phyloP scores from a whole-genome alignment of 371 early-diverging fungal species.

The Mucor velutinosus region DNA sequence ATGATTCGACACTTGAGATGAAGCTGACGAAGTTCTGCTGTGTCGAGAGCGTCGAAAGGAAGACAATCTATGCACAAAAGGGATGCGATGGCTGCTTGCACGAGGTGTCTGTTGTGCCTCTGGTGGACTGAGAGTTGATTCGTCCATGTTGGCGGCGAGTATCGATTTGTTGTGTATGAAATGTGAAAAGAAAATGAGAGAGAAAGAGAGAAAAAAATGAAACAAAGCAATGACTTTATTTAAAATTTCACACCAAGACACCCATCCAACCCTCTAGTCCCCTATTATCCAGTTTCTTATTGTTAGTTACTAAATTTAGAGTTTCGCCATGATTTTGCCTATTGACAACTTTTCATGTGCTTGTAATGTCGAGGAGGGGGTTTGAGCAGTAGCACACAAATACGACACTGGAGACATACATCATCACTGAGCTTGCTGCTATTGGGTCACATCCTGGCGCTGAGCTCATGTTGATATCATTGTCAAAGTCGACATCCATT shows the following conservation, averaged over 20 bases:
- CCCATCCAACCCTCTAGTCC: not conserved
- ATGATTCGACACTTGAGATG: not conserved
- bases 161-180: not conserved
- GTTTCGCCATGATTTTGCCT: not conserved
- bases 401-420: too few species aligned
- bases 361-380: not conserved
- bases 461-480: not conserved
- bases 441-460: not conserved
- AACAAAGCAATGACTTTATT: not conserved
- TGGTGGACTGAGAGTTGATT: not conserved
- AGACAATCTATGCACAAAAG: conserved; percentile 26
- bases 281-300: not conserved
- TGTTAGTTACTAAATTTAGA: conserved; percentile 4
- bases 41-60: conserved; percentile 17
- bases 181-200: not conserved
- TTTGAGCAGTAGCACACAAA: not conserved
- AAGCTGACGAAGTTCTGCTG: conserved; percentile 5
- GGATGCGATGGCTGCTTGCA: conserved; percentile 14
- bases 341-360: not conserved
- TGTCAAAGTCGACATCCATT: not conserved
- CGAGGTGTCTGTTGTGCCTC: conserved; percentile 1
- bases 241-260: not conserved
- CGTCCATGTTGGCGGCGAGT: conserved; percentile 5
- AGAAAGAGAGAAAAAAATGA: not conserved
- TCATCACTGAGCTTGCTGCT: too few species aligned